phyloP scores from a whole-genome alignment of 2,329 filamentous ascomycete species.

The Eurotiales sp. region DNA sequence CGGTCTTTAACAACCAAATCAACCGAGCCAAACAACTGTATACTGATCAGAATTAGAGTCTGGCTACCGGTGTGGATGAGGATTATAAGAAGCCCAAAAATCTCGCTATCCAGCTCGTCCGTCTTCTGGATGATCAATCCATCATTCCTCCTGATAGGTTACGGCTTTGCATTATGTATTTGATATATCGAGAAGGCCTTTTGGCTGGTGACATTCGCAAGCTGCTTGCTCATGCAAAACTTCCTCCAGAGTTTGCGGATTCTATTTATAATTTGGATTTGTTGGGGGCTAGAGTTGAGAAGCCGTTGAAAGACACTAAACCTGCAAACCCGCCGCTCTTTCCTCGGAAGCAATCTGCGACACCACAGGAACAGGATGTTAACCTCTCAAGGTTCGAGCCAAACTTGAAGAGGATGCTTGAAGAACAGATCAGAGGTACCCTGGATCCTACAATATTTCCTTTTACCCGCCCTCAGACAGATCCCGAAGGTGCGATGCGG shows the following conservation, averaged over 20 bases:
- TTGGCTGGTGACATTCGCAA: slow-evolving; percentile 79
- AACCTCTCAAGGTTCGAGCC: slow-evolving; percentile 85
- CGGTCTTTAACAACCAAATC: slow-evolving; percentile 16
- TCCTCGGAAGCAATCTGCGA: slow-evolving; percentile 56
- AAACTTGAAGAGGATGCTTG: slow-evolving; percentile 75
- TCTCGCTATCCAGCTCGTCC: slow-evolving; percentile 76
- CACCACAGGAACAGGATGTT: slow-evolving; percentile 67
- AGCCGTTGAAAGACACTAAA: slow-evolving; percentile 72
- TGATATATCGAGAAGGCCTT: slow-evolving; percentile 81
- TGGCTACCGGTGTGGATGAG: slow-evolving; percentile 90
- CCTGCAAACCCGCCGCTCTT: slow-evolving; percentile 67
- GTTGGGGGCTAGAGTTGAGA: slow-evolving; percentile 70
- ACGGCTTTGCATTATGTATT: slow-evolving; percentile 78
- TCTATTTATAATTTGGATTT: slow-evolving; percentile 72
- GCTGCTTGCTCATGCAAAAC: slow-evolving; percentile 74
- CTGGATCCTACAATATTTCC: slow-evolving; percentile 67
- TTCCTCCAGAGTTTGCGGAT: slow-evolving; percentile 70
- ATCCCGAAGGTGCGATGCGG: slow-evolving; percentile 38
- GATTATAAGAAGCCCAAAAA: slow-evolving; percentile 89
- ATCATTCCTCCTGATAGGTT: slow-evolving; percentile 71
- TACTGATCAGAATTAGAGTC: slow-evolving; percentile 46
- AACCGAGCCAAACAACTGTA: slow-evolving; percentile 11
- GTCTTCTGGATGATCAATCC: slow-evolving; percentile 80
- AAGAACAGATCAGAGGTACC: slow-evolving; percentile 64
- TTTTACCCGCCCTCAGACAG: slow-evolving; percentile 62